Evolutionary conservation across 2,329 filamentous ascomycete species (phyloP), one percentile per base, ranked within the genome.

Genomic region (Coleophoma cylindrospora): DNA sequence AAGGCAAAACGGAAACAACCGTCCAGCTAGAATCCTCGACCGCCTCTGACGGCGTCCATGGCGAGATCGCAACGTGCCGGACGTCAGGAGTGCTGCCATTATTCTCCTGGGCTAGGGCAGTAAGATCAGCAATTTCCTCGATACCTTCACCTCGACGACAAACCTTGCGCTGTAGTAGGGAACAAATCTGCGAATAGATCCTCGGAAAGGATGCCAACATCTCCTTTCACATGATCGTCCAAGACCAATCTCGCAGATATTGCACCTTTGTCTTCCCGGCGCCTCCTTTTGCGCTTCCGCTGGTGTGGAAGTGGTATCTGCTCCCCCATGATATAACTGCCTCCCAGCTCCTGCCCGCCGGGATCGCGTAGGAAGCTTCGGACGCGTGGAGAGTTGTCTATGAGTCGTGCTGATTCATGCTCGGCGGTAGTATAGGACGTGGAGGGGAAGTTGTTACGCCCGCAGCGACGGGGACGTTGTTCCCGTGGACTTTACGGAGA

Each of bases 111-210:
- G 53, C 63, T 61, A 46, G 13, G 3, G 38, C 51, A 50, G 15
- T 43, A 61, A 11, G 11, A 17, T 17, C 15, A 41, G 17, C 17
- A 46, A 57, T 45, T n/a, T 52, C 41, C 57, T 48, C 44, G 50
- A 57, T 40, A 53, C 55, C 44, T 46, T 41, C 27, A 27, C 7
- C 27, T 8, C 19, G 34, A 47, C 33, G 45, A 15, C 45, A 34
- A 40, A 83, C 79, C 67, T 63, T 74, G 61, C 57, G 70, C 69
- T 59, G 78, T 63, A 60, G 81, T 72, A 54, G 88, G 84, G 70
- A 95, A 91, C 47, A 97, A 77, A 64, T 95, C 87, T 43, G 79
- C 75, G 62, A 91, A 90, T 47, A 99, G 76, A 67, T 96, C 90
- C 61, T 90, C 86, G 12, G 92, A 96, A 48, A 97, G 70, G 56